Base-by-base conservation (phyloP, 257 asterid genomes). In the Solanum habrochaites region DNA sequence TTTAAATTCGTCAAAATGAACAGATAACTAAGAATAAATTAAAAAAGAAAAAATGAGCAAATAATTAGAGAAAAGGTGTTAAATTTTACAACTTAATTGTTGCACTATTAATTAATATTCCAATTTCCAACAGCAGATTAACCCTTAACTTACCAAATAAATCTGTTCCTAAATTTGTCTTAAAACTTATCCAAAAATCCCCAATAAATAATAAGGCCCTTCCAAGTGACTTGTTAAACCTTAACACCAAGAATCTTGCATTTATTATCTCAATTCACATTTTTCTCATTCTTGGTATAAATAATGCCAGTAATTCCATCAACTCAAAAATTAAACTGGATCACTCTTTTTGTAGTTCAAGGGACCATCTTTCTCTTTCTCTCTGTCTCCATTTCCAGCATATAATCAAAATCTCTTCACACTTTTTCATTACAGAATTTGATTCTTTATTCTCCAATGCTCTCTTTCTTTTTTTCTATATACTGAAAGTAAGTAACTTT, bases 221-320 rank as follows among this genome's bases (percentile, higher is more conserved):
- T 66, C 72, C 16, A 72, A 35, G 81, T 49, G 93, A 91, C 93
- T 85, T 64, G 85, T 88, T 80, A 89, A 85, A 77, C 88, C 82
- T 77, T 52, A 52, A 75, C 89, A 81, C 52, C 86, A 80, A 87
- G 92, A 91, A 90, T 91, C 91, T 88, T 88, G 66, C 69, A 83
- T 73, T 88, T 89, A 49, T 88, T 89, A 49, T 42, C 85, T 52
- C 39, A 74, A 74, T 31, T 91, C 95, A 91, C 91, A 89, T 90
- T 66, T 90, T 88, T 90, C 88, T 89, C 90, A 90, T 87, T 88
- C 88, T 52, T 74, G 39, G 86, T 74, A 21, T 90, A 89, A 56
- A 86, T 90, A 91, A 86, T 90, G 91, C 87, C 81, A 88, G 91
- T 86, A 67, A 90, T 37, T 86, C 31, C 13, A 35, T 85, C 85